Base-by-base conservation (phyloP, 208 protist species). In the Phytomonas francai region DNA sequence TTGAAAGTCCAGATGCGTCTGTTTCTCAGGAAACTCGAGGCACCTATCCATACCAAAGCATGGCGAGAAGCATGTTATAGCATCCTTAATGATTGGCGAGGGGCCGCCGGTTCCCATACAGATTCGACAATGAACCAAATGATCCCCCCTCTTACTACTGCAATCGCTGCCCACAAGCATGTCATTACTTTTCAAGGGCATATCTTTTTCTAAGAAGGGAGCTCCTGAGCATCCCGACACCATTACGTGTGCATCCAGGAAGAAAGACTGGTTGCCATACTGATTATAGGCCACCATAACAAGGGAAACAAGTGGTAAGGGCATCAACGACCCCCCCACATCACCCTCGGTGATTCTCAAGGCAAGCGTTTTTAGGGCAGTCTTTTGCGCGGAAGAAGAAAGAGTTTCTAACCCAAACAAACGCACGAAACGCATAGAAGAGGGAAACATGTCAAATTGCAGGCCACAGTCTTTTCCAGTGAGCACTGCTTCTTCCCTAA, bases 341-440 rank as follows among this genome's bases (percentile, higher is more conserved):
- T 54, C 16, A 66, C 39, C 39, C 68, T 72, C 68, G 34, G 78
- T 67, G 12, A 72, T 33, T 49, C 69, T 70, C 16, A 74, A 73
- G 27, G 63, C 69, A 39, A 63, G 51, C 25, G 33, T 25, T 6
- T 22, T 54, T 54, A 54, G 19, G 45, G 45, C 45, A 25, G 19
- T 5, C 11, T 54, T 19, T 54, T 54, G 45, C 45, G 45, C 45
- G 19, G 45, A 54, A 54, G 19, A 54, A 1, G 45, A 54, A 54
- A 54, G 45, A 6, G 90, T 63, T 58, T 84, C 79, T 45, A 88
- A 73, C 0, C 80, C 89, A 69, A 88, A 95, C 28, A 92, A 64
- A 2, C 88, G 81, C 39, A 95, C 85, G 0, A 92, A 64, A 7
- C 89, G 82, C 73, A 95, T 76, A 16, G 89, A 95, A 60, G 86